Percentiles rank a stretch among this genome's conserved stretches.
Conservation (phyloP, 2,329 filamentous ascomycete genomes). For the Akanthomyces muscarius region DNA sequence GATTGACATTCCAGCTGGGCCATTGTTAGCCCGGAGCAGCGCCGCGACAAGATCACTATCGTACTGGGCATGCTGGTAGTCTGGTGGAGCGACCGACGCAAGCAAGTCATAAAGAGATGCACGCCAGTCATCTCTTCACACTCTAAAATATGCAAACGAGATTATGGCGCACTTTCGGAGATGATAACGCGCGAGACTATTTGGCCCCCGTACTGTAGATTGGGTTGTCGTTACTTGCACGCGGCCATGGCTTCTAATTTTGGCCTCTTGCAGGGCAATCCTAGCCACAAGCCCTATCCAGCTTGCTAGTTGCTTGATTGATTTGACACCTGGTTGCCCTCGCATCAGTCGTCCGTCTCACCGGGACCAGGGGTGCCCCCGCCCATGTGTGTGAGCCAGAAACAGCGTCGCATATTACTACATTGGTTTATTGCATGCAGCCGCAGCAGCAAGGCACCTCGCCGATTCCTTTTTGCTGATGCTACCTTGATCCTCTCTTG, state of each 20-base stretch:
- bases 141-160: neutral
- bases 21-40: slow-evolving; percentile 8
- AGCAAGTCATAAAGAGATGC: neutral
- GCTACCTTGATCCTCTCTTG: neutral
- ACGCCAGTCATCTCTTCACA: neutral
- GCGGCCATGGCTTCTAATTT: too few species aligned
- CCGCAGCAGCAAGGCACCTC: neutral
- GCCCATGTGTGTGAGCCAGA: neutral
- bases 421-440: too few species aligned
- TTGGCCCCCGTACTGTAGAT: too few species aligned
- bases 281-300: too few species aligned
- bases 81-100: neutral
- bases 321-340: too few species aligned
- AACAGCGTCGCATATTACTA: neutral
- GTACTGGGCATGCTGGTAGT: neutral
- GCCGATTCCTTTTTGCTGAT: neutral
- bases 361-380: neutral
- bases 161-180: neutral
- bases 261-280: too few species aligned
- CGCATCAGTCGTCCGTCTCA: too few species aligned
- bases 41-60: neutral
- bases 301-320: too few species aligned
- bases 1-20: neutral
- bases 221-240: neutral
- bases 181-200: neutral